Conservation (phyloP, 2,329 filamentous ascomycete species). For the Polytolypa hystricis region DNA sequence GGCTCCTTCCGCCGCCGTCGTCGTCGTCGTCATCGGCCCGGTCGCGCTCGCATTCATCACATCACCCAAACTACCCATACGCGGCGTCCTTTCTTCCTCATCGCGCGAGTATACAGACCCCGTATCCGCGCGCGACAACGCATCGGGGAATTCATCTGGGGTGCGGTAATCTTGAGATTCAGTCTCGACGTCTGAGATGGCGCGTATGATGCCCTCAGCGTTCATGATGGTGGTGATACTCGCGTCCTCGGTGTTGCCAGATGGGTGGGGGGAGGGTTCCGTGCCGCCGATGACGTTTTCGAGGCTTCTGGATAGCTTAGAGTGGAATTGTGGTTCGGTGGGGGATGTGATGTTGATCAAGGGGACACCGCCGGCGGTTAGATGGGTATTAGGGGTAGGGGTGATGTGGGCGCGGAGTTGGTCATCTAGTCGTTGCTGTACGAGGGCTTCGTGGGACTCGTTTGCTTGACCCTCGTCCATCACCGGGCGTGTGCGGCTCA, state of each 20-base stretch:
- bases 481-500: no score
- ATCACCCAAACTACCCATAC: background rate
- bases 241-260: constrained; percentile 1
- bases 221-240: constrained; percentile 7
- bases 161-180: background rate
- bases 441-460: constrained; percentile 5
- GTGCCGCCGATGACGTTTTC: no score
- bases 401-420: no score
- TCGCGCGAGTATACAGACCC: background rate
- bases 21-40: no score
- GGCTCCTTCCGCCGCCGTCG: no score
- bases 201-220: constrained; percentile 5
- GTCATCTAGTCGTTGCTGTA: no score
- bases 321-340: no score
- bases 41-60: background rate
- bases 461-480: constrained; percentile 16
- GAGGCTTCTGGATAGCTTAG: no score
- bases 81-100: background rate
- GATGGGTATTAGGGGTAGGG: no score
- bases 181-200: background rate
- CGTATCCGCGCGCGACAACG: background rate
- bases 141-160: background rate
- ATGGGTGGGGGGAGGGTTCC: background rate
- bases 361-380: no score
- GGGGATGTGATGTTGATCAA: no score